Base-by-base conservation (phyloP, 768 basidiomycete species). In the Kwoniella botswanensis region DNA sequence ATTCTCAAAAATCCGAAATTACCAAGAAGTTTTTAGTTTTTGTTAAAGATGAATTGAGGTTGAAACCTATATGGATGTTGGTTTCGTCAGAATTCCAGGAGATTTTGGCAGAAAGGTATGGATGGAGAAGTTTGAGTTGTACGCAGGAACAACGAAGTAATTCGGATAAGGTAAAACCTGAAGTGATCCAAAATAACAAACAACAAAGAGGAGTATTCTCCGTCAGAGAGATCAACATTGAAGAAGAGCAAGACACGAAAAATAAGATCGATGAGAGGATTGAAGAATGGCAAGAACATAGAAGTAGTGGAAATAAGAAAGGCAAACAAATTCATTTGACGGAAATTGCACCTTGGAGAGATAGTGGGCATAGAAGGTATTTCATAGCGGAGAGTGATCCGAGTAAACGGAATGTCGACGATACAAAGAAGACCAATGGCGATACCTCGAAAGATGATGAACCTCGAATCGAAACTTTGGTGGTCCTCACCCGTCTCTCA, bases 61-160 rank as follows among this genome's bases (percentile, higher is more conserved):
- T 90, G 24, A 87, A 85, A 67, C 87, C 86, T 1, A 84, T 91
- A 53, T 91, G 89, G 87, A 86, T 86, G 50, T 89, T 89, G 79
- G 86, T 90, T 17, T 87, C 88, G 72, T 79, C 82, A 43, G 83
- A 86, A 15, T 85, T 88, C 13, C 88, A 90, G 74, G 82, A 86
- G 54, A 77, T 88, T 9, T 86, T 91, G 59, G 86, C 79, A 11
- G 82, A 84, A n/a, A 72, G 82, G 7, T 85, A 86, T 50, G 84
- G 85, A 0, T 91, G 90, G 90, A 86, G 86, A 65, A 86, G 87
- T 4, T 85, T 91, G 54, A 86, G 86, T 62, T 90, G 89, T 68
- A 89, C 91, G 60, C 87, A 88, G 61, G 90, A 91, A 76, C 89
- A 90, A 67, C 82, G 86, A n/a, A 68, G 86, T 24, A 85, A 86